Percentiles rank a stretch among this genome's conserved stretches.
Evolutionary conservation across 208 protist genomes (phyloP).

Genomic region (Trypanosoma conorhini): DNA sequence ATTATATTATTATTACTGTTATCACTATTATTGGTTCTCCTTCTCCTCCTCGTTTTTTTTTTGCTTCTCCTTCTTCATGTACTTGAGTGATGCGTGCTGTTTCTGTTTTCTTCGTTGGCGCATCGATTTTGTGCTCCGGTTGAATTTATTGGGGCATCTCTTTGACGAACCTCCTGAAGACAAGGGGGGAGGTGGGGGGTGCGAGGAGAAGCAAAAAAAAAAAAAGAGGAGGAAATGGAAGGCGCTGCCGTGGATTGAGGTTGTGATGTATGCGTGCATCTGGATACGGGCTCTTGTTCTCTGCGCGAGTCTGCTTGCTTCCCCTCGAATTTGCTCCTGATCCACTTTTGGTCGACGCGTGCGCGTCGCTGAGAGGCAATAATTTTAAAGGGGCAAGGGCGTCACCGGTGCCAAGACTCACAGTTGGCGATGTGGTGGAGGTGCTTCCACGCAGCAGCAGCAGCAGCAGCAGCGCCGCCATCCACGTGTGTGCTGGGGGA

Average conservation of each 20-base stretch:
- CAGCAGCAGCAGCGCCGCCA: neutral
- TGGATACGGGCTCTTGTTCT: neutral
- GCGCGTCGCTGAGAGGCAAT: neutral
- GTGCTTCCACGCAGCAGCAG: too few relatives aligned
- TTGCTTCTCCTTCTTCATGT: conserved; percentile 4
- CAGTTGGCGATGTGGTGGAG: conserved; percentile 33
- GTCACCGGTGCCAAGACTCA: conserved; percentile 16
- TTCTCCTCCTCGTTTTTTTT: neutral
- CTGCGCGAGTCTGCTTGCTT: neutral
- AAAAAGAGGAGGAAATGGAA: neutral
- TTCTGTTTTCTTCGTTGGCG: neutral
- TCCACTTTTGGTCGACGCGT: neutral
- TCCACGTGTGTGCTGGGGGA: conserved; percentile 29
- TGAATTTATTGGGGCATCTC: neutral
- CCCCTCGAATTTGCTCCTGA: neutral
- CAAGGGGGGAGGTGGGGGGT: too few relatives aligned
- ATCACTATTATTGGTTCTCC: conserved; percentile 20
- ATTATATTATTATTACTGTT: conserved; percentile 20
- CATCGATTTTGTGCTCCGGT: conserved; percentile 2
- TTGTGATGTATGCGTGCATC: neutral
- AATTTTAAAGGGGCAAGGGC: neutral
- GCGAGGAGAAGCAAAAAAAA: neutral
- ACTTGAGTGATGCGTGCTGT: neutral
- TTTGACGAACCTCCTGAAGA: neutral
- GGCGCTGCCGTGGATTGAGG: neutral